Conservation (phyloP, 2,329 filamentous ascomycete species). For the Bipolaris cookei region DNA sequence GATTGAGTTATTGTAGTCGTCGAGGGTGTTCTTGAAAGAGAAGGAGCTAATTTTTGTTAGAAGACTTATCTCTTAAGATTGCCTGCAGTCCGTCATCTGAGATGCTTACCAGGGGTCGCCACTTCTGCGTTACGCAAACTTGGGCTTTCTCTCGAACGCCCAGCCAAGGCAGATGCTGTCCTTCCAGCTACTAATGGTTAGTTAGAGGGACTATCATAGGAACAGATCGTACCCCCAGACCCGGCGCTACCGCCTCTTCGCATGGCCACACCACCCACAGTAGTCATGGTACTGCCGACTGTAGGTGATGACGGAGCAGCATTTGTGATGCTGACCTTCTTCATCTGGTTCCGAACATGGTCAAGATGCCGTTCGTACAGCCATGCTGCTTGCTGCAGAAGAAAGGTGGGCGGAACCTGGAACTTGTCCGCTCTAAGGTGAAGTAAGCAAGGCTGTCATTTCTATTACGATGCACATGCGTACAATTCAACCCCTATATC, state of each 20-base stretch:
- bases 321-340: constrained; percentile 69
- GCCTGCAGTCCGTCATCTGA: background rate
- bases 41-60: constrained; percentile 26
- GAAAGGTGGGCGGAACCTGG: constrained; percentile 83
- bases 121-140: constrained; percentile 58
- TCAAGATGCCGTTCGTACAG: constrained; percentile 89
- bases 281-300: constrained; percentile 52
- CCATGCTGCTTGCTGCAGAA: constrained; percentile 92
- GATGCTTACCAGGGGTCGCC: constrained; percentile 48
- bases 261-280: constrained; percentile 55
- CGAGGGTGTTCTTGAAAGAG: constrained; percentile 56
- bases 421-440: constrained; percentile 69
- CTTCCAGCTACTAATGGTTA: constrained; percentile 42
- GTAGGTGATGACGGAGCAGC: constrained; percentile 55
- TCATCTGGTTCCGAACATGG: constrained; percentile 88
- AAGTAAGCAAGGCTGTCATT: constrained; percentile 10
- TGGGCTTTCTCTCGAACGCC: constrained; percentile 64
- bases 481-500: constrained; percentile 76
- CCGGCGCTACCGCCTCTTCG: constrained; percentile 59
- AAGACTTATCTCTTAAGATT: background rate
- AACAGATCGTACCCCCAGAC: constrained; percentile 42
- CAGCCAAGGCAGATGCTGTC: constrained; percentile 62
- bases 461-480: constrained; percentile 31
- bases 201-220: background rate
- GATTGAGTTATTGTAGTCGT: constrained; percentile 56